Evolutionary conservation across 2,329 filamentous ascomycete genomes (phyloP).

Genomic region (Blastomyces percursus): DNA sequence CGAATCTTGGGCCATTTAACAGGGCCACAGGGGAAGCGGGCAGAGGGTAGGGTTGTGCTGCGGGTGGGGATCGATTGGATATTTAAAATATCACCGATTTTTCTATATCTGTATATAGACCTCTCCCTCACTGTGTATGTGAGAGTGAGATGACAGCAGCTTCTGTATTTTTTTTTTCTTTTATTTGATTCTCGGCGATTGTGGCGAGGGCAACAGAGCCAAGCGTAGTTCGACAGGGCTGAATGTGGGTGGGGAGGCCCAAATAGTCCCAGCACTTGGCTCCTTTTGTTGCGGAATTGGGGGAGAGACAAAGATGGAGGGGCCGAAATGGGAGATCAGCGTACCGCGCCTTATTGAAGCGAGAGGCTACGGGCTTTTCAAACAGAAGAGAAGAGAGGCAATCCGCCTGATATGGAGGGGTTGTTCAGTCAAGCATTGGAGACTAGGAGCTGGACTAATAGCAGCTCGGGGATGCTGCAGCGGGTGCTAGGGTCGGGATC

Average conservation of each 20-base stretch:
- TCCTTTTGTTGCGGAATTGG: not conserved
- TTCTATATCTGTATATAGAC: not conserved
- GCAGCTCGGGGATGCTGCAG: not conserved
- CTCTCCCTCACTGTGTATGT: not conserved
- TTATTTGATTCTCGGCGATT: not conserved
- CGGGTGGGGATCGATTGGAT: not conserved
- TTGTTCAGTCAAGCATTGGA: not conserved
- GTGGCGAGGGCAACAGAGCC: not conserved
- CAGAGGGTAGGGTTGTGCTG: not conserved
- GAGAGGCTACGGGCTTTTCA: not conserved
- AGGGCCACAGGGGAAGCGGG: not conserved
- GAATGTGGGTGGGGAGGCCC: not conserved
- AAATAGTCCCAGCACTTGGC: not conserved
- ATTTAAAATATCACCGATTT: not conserved
- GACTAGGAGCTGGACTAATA: not conserved
- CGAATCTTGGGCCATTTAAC: slow-evolving; percentile 5
- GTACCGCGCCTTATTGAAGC: not conserved
- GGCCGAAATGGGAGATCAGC: not conserved
- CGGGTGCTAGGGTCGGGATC: not conserved
- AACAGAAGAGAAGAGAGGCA: not conserved
- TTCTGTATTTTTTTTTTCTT: not conserved
- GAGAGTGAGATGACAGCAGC: not conserved
- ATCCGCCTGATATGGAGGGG: not conserved
- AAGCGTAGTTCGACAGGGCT: slow-evolving; percentile 5
- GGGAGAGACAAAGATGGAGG: not conserved